Base-by-base conservation (phyloP, 805 yeast genomes). In the Wickerhamiella kazuoi region DNA sequence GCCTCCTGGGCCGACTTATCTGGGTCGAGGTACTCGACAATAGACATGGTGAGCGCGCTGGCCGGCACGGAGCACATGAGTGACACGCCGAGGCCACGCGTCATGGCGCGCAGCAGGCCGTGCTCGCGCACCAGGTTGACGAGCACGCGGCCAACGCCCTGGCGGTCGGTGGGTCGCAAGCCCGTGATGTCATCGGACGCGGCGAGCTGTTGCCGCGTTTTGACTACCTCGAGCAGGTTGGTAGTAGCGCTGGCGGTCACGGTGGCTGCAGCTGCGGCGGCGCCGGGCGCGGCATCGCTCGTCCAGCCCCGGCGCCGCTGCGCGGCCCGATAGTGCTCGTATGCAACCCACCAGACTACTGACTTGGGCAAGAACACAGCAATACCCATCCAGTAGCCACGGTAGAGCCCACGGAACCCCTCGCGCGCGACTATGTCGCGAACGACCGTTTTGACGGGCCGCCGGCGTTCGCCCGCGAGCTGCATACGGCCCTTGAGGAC, bases 331-430 rank as follows among this genome's bases (percentile, higher is more conserved):
- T 37, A 17, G 18, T 44, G 44, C 47, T 54, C 62, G 47, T 61
- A 61, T 9, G 56, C 43, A 29, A 50, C 54, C 67, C 67, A 62
- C 63, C 64, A 62, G 13, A 59, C 61, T 23, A 61, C 53, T 2
- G 67, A 59, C 41, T 62, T 62, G 3, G 67, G 67, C 15, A 63
- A 47, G 45, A 60, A 62, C 24, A 62, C 67, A 3, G 49, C 64
- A 14, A 62, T 50, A 5, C 67, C 65, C 65, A 63, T 56, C 58
- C 61, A 59, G 45, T 63, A 63, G 9, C 98, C 98, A 47, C 93
- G 69, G 61, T 74, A 86, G 46, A 79, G 67, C 3, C 96, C 97
- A 40, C 56, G 61, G 35, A 79, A 18, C 2, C 96, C 97, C 50
- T 81, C 94, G 1, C 61, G 56, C 30, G 55, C 57, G 51, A 65